Percentiles rank a stretch among this genome's conserved stretches.
Evolutionary conservation across 2,329 filamentous ascomycete species (phyloP).

Genomic region (Colletotrichum horii): DNA sequence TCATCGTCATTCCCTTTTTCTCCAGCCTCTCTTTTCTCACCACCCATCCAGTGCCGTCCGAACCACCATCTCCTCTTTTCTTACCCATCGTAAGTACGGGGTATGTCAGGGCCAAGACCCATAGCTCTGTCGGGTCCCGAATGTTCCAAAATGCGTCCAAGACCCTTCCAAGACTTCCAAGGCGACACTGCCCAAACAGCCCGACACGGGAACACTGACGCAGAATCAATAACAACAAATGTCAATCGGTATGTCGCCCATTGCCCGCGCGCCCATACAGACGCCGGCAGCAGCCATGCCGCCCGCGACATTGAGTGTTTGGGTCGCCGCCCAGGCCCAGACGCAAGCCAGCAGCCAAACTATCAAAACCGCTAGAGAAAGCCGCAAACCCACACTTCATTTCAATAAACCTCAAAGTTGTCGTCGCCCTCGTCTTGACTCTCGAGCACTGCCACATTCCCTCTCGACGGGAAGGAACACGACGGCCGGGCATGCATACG

Average conservation of each 20-base stretch:
- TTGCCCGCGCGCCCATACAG: not conserved
- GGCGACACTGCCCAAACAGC: not conserved
- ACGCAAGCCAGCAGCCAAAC: not conserved
- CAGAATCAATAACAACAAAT: not conserved
- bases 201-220: not conserved
- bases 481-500: not conserved
- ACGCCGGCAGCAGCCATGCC: not conserved
- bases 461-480: not conserved
- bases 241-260: not conserved
- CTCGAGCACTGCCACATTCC: constrained; percentile 15
- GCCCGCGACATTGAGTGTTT: constrained; percentile 12
- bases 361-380: not conserved
- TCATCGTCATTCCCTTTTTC: constrained; percentile 1
- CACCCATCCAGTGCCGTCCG: not conserved
- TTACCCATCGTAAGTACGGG: not conserved
- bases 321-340: not conserved
- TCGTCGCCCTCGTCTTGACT: not conserved
- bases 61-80: not conserved
- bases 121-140: not conserved
- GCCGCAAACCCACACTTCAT: not conserved
- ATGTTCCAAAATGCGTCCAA: constrained; percentile 7
- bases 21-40: not conserved
- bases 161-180: not conserved
- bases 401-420: not conserved
- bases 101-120: not conserved